Evolutionary conservation across 345 rosid genomes (phyloP).

Genomic region (Lenwebbia sp.): DNA sequence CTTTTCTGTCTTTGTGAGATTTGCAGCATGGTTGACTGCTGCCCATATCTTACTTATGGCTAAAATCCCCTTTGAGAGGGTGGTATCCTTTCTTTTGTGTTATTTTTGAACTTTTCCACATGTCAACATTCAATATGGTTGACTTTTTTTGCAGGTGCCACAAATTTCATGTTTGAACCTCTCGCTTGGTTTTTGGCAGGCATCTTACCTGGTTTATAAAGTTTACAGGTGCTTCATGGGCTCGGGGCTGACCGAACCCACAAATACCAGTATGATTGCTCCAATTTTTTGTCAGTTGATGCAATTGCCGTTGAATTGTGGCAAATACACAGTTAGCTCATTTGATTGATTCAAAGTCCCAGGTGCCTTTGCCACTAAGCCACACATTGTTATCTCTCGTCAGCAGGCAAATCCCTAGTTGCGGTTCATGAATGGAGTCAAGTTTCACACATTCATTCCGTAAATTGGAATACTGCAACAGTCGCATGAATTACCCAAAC

Average conservation of each 20-base stretch:
- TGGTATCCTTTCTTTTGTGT: background rate
- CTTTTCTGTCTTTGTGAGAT: background rate
- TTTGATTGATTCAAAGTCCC: too few species aligned
- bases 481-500: background rate
- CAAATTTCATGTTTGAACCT: background rate
- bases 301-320: too few species aligned
- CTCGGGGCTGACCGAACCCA: too few species aligned
- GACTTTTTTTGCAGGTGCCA: background rate
- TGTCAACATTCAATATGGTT: background rate
- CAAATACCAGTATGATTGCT: too few species aligned
- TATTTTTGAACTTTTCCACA: too few species aligned
- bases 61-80: background rate
- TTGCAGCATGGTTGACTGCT: background rate
- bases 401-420: background rate
- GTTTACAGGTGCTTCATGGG: too few species aligned
- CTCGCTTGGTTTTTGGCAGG: background rate
- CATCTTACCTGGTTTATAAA: too few species aligned
- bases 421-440: background rate
- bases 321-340: too few species aligned
- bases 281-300: too few species aligned
- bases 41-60: background rate
- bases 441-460: background rate
- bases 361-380: too few species aligned
- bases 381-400: too few species aligned
- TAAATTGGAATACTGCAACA: background rate